These are phyloP conservation scores for Yamagishiella unicocca DNA, from an alignment of 139 green algal genomes.

Conservation along the genomic window DNA sequence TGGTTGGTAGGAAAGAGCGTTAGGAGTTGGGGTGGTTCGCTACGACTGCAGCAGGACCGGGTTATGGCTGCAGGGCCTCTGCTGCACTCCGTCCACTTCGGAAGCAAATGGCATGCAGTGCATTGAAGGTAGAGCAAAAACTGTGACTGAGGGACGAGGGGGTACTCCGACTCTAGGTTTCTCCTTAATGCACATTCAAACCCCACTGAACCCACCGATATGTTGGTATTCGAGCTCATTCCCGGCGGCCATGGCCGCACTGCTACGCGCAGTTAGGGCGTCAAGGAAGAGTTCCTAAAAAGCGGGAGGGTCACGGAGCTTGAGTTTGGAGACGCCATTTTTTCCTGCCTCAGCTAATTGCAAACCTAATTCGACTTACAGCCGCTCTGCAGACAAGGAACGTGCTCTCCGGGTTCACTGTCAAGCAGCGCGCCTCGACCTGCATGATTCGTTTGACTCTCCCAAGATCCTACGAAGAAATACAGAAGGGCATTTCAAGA, in stretches of 20 bases:
- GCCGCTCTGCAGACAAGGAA: slow-evolving; percentile 14
- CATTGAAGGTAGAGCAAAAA: too few species aligned
- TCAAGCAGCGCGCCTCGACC: slow-evolving; percentile 26
- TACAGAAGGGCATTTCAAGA: neutral
- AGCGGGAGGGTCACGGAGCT: neutral
- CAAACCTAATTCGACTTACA: neutral
- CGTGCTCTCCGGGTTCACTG: slow-evolving; percentile 15
- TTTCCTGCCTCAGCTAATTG: neutral
- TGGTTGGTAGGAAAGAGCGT: too few species aligned
- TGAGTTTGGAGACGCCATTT: neutral
- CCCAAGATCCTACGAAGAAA: neutral
- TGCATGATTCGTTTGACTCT: slow-evolving; percentile 33
- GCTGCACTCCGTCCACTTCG: too few species aligned
- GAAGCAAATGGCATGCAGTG: too few species aligned
- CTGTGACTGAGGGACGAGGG: too few species aligned
- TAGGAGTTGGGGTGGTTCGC: too few species aligned
- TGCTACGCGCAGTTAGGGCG: slow-evolving; percentile 8
- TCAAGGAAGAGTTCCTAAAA: slow-evolving; percentile 36
- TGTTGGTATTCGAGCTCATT: slow-evolving; percentile 1
- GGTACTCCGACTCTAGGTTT: too few species aligned
- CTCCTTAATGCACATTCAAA: too few species aligned
- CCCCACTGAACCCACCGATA: neutral
- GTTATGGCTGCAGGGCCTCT: too few species aligned
- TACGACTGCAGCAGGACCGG: too few species aligned
- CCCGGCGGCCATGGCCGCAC: neutral